phyloP scores from a whole-genome alignment of 306 rosid species.

The Aeschynomene evenia region DNA sequence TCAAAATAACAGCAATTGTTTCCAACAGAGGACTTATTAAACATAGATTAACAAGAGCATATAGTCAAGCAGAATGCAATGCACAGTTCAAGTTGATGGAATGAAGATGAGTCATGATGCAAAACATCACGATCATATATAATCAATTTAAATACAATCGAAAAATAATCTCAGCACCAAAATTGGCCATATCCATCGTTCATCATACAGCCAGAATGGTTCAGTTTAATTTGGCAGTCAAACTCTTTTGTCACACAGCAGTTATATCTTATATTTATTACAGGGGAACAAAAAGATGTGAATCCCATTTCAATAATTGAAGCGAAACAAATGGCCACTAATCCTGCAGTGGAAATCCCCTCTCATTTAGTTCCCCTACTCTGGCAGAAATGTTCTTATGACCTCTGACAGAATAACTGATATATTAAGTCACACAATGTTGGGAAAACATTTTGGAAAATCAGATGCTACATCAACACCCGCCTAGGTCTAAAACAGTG shows the following conservation, averaged over 20 bases:
- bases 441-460: neutral
- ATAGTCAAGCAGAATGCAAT: neutral
- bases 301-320: neutral
- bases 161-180: constrained; percentile 6
- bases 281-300: neutral
- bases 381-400: neutral
- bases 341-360: neutral
- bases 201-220: neutral
- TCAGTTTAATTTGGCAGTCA: neutral
- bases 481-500: neutral
- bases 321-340: neutral
- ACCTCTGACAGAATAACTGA: neutral
- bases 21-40: neutral
- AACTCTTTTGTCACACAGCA: neutral
- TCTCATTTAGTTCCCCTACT: neutral
- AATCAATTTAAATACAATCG: neutral
- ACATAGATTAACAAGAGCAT: neutral
- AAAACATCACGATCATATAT: neutral
- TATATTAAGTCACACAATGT: neutral
- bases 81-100: constrained; percentile 15
- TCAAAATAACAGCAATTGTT: constrained; percentile 12
- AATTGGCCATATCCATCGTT: neutral
- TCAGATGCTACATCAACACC: neutral
- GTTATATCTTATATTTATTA: neutral
- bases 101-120: constrained; percentile 15